Evolutionary conservation across 2,329 filamentous ascomycete genomes (phyloP).

Genomic region (Huntiella omanensis): DNA sequence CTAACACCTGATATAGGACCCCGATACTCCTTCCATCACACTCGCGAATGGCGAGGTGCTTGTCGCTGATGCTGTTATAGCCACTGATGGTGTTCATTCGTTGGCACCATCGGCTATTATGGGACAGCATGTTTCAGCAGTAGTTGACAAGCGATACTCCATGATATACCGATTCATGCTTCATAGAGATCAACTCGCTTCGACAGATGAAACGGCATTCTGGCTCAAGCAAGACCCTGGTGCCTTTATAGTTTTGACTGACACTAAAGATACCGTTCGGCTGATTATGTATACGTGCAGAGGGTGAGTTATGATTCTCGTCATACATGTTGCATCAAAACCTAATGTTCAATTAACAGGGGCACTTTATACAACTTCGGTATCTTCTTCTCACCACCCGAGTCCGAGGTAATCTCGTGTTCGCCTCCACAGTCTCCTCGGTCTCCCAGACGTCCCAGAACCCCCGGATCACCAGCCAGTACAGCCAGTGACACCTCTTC

Average conservation of each 20-base stretch:
- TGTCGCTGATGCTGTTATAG: slow-evolving; percentile 22
- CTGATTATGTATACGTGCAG: slow-evolving; percentile 20
- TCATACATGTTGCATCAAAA: too few relatives aligned
- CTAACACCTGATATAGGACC: slow-evolving; percentile 12
- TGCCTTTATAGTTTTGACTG: slow-evolving; percentile 11
- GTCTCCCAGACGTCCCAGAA: too few relatives aligned
- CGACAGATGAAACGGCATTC: slow-evolving; percentile 17
- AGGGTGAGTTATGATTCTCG: slow-evolving; percentile 13
- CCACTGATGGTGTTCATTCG: slow-evolving; percentile 26
- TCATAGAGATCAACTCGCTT: slow-evolving; percentile 15
- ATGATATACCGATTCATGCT: slow-evolving; percentile 21
- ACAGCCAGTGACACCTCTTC: not conserved
- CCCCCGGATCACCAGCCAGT: too few relatives aligned
- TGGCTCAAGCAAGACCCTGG: slow-evolving; percentile 16
- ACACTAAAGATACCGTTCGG: slow-evolving; percentile 13
- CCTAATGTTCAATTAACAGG: slow-evolving; percentile 11
- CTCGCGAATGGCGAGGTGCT: slow-evolving; percentile 17
- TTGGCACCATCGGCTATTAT: slow-evolving; percentile 11
- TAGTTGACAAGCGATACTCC: slow-evolving; percentile 17
- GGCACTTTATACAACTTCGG: slow-evolving; percentile 20
- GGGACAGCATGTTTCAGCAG: slow-evolving; percentile 12
- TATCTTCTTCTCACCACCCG: slow-evolving; percentile 14
- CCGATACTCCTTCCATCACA: slow-evolving; percentile 15
- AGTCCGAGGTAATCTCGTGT: not conserved
- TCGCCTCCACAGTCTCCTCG: not conserved